Percentiles rank a stretch among this genome's conserved stretches.
phyloP scores from a whole-genome alignment of 768 basidiomycete species.

The Leucosporidium creatinivorum region DNA sequence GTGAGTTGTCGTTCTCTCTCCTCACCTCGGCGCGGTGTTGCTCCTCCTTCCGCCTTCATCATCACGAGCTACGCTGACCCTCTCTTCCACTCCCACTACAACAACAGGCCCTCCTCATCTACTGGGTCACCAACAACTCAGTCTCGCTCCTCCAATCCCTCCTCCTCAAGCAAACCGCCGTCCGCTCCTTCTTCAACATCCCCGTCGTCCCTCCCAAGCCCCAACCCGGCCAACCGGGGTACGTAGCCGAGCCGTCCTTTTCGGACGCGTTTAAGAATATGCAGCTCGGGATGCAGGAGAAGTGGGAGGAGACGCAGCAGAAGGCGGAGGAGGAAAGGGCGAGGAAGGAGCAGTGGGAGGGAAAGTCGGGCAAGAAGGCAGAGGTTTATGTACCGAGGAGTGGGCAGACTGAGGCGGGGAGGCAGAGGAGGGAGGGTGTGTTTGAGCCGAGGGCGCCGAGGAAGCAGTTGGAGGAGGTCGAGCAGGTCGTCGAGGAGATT shows the following conservation, averaged over 20 bases:
- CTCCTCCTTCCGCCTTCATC: background rate
- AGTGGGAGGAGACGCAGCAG: slow-evolving; percentile 23
- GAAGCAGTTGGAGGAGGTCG: background rate
- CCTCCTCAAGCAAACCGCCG: slow-evolving; percentile 46
- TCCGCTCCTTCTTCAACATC: slow-evolving; percentile 43
- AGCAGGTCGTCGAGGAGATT: background rate
- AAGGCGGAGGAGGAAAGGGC: slow-evolving; percentile 2
- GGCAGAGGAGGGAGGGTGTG: background rate
- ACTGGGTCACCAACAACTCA: slow-evolving; percentile 52
- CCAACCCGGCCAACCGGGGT: slow-evolving; percentile 26
- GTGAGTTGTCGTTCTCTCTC: slow-evolving; percentile 47
- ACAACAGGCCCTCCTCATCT: slow-evolving; percentile 53
- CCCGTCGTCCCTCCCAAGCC: slow-evolving; percentile 32
- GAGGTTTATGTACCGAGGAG: slow-evolving; percentile 18
- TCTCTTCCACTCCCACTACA: too few species aligned
- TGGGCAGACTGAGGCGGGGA: background rate
- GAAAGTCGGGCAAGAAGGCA: background rate
- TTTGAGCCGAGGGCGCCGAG: background rate
- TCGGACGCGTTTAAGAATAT: slow-evolving; percentile 29
- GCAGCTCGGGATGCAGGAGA: slow-evolving; percentile 15
- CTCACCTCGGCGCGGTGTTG: background rate
- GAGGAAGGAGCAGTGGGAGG: background rate
- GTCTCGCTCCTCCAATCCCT: slow-evolving; percentile 52
- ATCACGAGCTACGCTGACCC: too few species aligned
- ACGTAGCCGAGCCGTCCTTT: slow-evolving; percentile 30